Evolutionary conservation across 73 alveolate species (phyloP).

Genomic region (Diophrys sp.): DNA sequence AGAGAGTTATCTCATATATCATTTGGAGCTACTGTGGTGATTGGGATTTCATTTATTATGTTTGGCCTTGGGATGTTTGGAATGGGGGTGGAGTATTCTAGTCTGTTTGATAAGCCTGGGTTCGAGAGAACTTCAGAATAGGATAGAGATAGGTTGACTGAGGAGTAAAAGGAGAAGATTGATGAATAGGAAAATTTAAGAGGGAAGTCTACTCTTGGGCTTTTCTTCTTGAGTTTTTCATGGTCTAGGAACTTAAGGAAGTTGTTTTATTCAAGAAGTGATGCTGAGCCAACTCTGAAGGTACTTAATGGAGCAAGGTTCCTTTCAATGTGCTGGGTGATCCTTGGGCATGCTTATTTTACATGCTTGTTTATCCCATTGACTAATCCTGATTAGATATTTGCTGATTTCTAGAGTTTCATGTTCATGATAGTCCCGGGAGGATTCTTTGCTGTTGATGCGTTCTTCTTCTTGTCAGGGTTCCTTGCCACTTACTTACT

Average conservation of each 20-base stretch:
- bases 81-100: constrained; percentile 11
- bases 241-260: constrained; percentile 15
- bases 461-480: constrained; percentile 18
- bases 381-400: not conserved
- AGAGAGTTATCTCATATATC: not conserved
- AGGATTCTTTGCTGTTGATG: constrained; percentile 18
- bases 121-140: too few species aligned
- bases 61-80: constrained; percentile 5
- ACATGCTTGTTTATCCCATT: not conserved
- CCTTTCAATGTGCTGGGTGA: constrained; percentile 17
- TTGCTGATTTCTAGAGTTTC: not conserved
- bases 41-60: not conserved
- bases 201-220: constrained; percentile 7
- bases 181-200: not conserved
- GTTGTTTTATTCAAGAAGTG: not conserved
- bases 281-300: not conserved
- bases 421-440: constrained; percentile 6
- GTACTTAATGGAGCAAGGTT: constrained; percentile 33
- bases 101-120: too few species aligned
- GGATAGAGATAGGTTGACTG: too few species aligned
- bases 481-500: constrained; percentile 3
- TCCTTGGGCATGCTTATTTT: constrained; percentile 17
- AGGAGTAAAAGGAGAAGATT: too few species aligned
- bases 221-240: constrained; percentile 6
- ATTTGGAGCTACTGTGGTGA: not conserved